A percentile compares a stretch with the other conserved stretches of the same genome.
phyloP scores from a whole-genome alignment of 805 yeast species.

The Hanseniaspora nectarophila region DNA sequence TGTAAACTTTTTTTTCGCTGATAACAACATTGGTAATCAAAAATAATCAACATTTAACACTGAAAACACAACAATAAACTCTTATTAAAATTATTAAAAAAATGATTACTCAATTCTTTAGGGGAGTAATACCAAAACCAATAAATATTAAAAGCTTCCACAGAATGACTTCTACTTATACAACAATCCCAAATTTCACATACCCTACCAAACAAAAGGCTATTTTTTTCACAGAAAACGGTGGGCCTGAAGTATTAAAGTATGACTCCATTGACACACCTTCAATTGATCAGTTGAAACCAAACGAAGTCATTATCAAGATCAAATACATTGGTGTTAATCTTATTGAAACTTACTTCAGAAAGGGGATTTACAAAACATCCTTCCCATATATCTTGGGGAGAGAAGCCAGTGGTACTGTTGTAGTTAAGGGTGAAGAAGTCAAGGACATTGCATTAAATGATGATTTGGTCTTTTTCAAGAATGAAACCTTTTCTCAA shows the following conservation, averaged over 20 bases:
- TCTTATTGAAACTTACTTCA: constrained; percentile 70
- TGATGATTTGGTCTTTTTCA: constrained; percentile 54
- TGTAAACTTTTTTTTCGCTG: too few relatives aligned
- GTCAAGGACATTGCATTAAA: constrained; percentile 51
- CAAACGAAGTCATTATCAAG: constrained; percentile 54
- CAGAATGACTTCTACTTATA: constrained; percentile 14
- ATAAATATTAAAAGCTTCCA: neutral
- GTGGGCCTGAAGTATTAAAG: constrained; percentile 50
- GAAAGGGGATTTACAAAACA: constrained; percentile 63
- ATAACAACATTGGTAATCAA: too few relatives aligned
- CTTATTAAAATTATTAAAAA: too few relatives aligned
- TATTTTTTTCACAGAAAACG: constrained; percentile 40
- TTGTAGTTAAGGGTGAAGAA: constrained; percentile 50
- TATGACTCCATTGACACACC: constrained; percentile 52
- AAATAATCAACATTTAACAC: too few relatives aligned
- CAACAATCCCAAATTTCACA: constrained; percentile 9
- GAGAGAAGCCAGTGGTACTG: constrained; percentile 59
- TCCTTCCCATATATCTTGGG: constrained; percentile 56
- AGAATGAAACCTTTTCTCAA: constrained; percentile 54
- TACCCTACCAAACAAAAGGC: constrained; percentile 50
- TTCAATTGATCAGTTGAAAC: constrained; percentile 28
- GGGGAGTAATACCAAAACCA: neutral
- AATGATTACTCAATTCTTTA: too few relatives aligned
- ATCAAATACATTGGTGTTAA: constrained; percentile 71
- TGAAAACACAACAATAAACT: too few relatives aligned